phyloP scores from a whole-genome alignment of 148 eudicot genomes.

The Vaccinium macrocarpon region DNA sequence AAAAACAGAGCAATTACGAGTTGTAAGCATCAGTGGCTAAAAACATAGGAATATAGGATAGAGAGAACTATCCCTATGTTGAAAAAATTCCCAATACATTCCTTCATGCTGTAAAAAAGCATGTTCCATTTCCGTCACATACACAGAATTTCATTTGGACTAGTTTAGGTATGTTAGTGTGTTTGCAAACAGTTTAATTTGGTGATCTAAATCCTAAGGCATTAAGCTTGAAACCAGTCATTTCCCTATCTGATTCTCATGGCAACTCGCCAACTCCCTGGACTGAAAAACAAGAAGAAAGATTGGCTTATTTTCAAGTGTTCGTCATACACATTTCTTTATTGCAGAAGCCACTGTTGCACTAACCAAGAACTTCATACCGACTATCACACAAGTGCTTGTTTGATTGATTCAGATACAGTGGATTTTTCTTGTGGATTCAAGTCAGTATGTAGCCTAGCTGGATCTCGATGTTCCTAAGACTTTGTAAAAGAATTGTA shows the following conservation, averaged over 20 bases:
- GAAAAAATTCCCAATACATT: neutral
- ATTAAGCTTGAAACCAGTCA: neutral
- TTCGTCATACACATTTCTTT: neutral
- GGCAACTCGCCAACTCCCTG: neutral
- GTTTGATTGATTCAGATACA: neutral
- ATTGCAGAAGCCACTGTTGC: neutral
- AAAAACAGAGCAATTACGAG: too few species aligned
- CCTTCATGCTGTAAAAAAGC: neutral
- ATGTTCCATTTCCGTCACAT: neutral
- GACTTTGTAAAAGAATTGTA: neutral
- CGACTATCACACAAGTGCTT: neutral
- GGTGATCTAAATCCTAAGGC: neutral
- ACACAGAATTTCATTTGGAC: neutral
- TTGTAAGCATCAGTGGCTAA: neutral
- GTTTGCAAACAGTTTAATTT: neutral
- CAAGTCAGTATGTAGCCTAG: neutral
- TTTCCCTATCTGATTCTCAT: neutral
- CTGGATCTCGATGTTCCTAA: neutral
- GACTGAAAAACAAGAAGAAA: neutral
- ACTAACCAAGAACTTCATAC: neutral
- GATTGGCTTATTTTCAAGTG: neutral
- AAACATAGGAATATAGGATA: neutral
- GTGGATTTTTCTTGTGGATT: neutral
- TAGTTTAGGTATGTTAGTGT: neutral
- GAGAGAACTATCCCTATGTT: too few species aligned